These are phyloP conservation scores for Flammula alnicola DNA, from an alignment of 1,284 basidiomycete species.

Conservation along the genomic window DNA sequence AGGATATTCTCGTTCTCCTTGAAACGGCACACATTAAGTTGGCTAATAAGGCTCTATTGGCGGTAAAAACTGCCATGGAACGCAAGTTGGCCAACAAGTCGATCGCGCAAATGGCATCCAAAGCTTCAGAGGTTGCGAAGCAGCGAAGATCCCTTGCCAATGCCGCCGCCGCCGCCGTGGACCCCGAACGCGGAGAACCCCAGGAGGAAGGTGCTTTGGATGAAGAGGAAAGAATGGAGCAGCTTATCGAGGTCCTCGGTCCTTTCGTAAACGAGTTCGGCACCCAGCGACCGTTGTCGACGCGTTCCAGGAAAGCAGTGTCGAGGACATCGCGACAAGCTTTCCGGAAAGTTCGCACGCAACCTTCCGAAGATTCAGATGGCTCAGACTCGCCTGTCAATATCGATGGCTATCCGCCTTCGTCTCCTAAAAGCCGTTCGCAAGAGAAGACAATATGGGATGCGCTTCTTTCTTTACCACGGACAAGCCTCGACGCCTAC, in stretches of 20 bases:
- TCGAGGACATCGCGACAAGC: constrained; percentile 37
- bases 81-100: constrained; percentile 40
- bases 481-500: constrained; percentile 79
- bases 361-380: constrained; percentile 39
- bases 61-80: constrained; percentile 59
- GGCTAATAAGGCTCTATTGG: constrained; percentile 66
- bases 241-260: constrained; percentile 63
- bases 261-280: constrained; percentile 68
- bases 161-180: constrained; percentile 19
- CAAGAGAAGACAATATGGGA: constrained; percentile 74
- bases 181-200: constrained; percentile 42
- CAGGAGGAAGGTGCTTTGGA: constrained; percentile 40
- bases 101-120: constrained; percentile 34
- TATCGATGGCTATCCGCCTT: constrained; percentile 28
- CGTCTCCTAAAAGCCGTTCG: constrained; percentile 6
- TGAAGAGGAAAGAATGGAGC: constrained; percentile 58
- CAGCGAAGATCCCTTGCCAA: constrained; percentile 32
- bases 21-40: constrained; percentile 88
- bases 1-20: constrained; percentile 74
- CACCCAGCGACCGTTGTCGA: constrained; percentile 33
- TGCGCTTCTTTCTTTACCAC: constrained; percentile 74
- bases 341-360: constrained; percentile 38
- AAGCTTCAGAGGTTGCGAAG: constrained; percentile 37
- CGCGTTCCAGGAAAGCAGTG: constrained; percentile 34
- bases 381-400: constrained; percentile 27